phyloP scores from a whole-genome alignment of 352 stramenopile genomes.

The Pythium guiyangense region DNA sequence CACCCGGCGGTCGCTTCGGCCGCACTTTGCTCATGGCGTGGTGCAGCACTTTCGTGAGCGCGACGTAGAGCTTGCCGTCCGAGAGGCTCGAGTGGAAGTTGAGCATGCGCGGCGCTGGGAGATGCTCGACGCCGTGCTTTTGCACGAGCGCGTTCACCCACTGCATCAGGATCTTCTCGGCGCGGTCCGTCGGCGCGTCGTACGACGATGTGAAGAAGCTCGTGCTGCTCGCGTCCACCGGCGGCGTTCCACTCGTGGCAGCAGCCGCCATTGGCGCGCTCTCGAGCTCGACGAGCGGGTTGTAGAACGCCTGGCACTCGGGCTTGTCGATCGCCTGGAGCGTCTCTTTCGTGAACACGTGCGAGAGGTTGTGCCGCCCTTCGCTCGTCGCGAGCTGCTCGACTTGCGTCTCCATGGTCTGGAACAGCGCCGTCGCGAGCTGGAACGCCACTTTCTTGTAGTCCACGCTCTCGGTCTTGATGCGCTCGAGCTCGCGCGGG shows the following conservation, averaged over 20 bases:
- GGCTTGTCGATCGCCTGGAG: slow-evolving; percentile 57
- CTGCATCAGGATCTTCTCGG: slow-evolving; percentile 68
- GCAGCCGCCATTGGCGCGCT: slow-evolving; percentile 4
- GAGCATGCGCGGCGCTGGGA: slow-evolving; percentile 37
- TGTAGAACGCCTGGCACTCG: slow-evolving; percentile 60
- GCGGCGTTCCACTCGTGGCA: slow-evolving; percentile 1
- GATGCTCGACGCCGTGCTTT: slow-evolving; percentile 41
- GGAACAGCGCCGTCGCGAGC: slow-evolving; percentile 34
- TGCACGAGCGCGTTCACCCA: slow-evolving; percentile 67
- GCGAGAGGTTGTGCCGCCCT: slow-evolving; percentile 52
- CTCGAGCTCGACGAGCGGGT: slow-evolving; percentile 50
- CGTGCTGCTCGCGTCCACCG: not conserved
- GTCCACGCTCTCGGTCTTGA: slow-evolving; percentile 50
- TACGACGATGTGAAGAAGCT: slow-evolving; percentile 31
- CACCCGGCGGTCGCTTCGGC: slow-evolving; percentile 23
- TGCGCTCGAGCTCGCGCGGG: slow-evolving; percentile 44
- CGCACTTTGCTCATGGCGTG: slow-evolving; percentile 53
- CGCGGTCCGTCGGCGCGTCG: slow-evolving; percentile 53
- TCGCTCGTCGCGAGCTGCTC: slow-evolving; percentile 58
- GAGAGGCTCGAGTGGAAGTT: slow-evolving; percentile 68
- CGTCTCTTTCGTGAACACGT: slow-evolving; percentile 62
- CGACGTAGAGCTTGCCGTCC: slow-evolving; percentile 48
- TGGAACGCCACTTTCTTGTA: slow-evolving; percentile 75
- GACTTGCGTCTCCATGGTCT: slow-evolving; percentile 52
- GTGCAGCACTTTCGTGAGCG: slow-evolving; percentile 64